Base-by-base conservation (phyloP, 2,329 filamentous ascomycete genomes). In the Verticillium zaregamsianum region DNA sequence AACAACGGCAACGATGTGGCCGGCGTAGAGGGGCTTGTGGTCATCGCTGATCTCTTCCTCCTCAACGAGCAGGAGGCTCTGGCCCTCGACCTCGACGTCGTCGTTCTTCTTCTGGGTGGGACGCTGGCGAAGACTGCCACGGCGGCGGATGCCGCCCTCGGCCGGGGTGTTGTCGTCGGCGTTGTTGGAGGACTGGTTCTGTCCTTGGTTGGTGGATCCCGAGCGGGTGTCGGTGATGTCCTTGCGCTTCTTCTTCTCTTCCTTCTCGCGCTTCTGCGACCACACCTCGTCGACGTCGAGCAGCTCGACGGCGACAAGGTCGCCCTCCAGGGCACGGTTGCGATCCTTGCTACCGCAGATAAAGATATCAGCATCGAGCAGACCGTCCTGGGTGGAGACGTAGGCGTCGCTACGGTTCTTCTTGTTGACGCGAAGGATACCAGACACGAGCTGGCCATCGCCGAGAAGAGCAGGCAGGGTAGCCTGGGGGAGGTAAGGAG, bases 31-130 rank as follows among this genome's bases (percentile, higher is more conserved):
- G 12, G 95, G 95, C 80, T 99, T 99, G 76, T 96, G 91, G 74
- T 98, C 95, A 71, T 99, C 95, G 69, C 92, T 98, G 77, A 99
- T 97, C 75, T 99, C 95, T 74, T 99, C 95, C 74, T 99, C 95
- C 73, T 99, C 95, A 66, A 98, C 95, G 20, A 99, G 86, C 25
- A 99, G 88, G 62, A 99, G 84, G 74, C 94, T 98, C 77, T 99
- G 95, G 31, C 95, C 95, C 75, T 99, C 95, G 32, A 99, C 95
- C 77, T 99, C 95, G 31, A 99, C 95, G 74, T 99, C 95, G 68
- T 99, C 95, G 66, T 99, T 99, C 86, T 99, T 99, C 88, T 99
- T 99, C 79, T 99, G 95, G 0, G 94, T 98, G 9, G 95, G 95
- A 60, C 95, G 90, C 80, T 98, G 95, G 71, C 95, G 90, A 68